Evolutionary conservation across 2,329 filamentous ascomycete genomes (phyloP).

Genomic region (Shiraia bambusicola): DNA sequence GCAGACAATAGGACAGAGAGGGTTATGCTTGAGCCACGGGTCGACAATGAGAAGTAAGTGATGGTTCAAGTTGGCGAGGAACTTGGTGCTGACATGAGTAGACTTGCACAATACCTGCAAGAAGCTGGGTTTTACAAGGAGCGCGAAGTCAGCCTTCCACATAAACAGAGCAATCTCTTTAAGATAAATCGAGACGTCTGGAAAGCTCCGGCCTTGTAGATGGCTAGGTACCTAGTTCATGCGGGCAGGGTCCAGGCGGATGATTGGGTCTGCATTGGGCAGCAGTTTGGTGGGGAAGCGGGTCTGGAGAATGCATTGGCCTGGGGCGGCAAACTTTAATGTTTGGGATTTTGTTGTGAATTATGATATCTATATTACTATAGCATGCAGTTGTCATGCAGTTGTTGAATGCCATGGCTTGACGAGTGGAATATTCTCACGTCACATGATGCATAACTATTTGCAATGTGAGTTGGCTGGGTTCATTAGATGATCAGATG

Average conservation of each 20-base stretch:
- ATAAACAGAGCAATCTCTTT: constrained; percentile 89
- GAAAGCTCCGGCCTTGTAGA: constrained; percentile 43
- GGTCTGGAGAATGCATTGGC: constrained; percentile 19
- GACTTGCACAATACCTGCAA: constrained; percentile 70
- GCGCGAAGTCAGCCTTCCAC: constrained; percentile 80
- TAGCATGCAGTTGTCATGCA: constrained; percentile 1
- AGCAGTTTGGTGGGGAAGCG: constrained; percentile 24
- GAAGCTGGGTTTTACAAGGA: constrained; percentile 81
- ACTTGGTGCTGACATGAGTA: constrained; percentile 39
- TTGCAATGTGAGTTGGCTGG: no score
- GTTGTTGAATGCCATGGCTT: background rate
- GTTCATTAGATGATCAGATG: no score
- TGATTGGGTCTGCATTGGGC: constrained; percentile 12
- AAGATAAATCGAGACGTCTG: constrained; percentile 78
- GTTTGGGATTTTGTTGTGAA: constrained; percentile 4
- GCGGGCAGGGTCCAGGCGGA: constrained; percentile 9
- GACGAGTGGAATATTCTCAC: background rate
- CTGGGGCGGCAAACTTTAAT: constrained; percentile 9
- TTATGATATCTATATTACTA: background rate
- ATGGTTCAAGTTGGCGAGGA: background rate
- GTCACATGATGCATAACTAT: no score
- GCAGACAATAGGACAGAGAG: constrained; percentile 78
- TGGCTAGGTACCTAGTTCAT: constrained; percentile 4
- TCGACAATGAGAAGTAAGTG: constrained; percentile 84
- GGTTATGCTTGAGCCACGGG: constrained; percentile 82